These are phyloP conservation scores for Condylostoma magnum DNA, from an alignment of 169 alveolate species.

Conservation along the genomic window DNA sequence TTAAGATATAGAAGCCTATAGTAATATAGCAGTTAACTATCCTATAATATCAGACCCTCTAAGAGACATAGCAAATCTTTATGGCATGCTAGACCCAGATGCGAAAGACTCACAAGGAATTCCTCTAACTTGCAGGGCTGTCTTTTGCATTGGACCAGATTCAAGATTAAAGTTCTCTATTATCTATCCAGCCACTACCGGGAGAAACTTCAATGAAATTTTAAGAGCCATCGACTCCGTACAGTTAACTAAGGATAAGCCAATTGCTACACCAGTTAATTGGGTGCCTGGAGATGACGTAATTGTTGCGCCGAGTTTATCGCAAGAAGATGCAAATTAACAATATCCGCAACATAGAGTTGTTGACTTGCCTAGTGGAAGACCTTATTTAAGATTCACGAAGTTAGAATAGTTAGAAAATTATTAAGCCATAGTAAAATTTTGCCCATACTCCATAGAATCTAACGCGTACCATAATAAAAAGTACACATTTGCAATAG, in stretches of 20 bases:
- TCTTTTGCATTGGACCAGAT: conserved; percentile 60
- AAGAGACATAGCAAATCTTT: too few species aligned
- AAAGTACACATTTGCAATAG: too few species aligned
- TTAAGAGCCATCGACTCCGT: conserved; percentile 68
- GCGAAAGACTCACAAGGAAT: conserved; percentile 53
- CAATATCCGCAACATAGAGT: too few species aligned
- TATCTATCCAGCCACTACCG: conserved; percentile 79
- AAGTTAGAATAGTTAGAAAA: too few species aligned
- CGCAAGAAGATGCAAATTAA: conserved; percentile 34
- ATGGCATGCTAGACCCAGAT: too few species aligned
- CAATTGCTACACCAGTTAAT: conserved; percentile 34
- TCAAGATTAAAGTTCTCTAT: conserved; percentile 49
- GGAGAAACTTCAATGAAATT: conserved; percentile 70
- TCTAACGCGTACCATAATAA: too few species aligned
- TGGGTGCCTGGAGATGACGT: conserved; percentile 35
- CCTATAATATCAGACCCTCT: too few species aligned
- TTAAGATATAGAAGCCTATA: conserved; percentile 31
- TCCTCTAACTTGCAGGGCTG: conserved; percentile 72
- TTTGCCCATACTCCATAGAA: too few species aligned
- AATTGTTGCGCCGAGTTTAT: conserved; percentile 17
- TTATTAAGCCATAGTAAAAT: too few species aligned
- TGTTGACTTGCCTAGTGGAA: too few species aligned
- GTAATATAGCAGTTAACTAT: conserved; percentile 17
- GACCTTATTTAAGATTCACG: too few species aligned
- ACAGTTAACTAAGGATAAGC: conserved; percentile 37